Evolutionary conservation across 139 green algal genomes (phyloP).

Genomic region (Closterium sp.): DNA sequence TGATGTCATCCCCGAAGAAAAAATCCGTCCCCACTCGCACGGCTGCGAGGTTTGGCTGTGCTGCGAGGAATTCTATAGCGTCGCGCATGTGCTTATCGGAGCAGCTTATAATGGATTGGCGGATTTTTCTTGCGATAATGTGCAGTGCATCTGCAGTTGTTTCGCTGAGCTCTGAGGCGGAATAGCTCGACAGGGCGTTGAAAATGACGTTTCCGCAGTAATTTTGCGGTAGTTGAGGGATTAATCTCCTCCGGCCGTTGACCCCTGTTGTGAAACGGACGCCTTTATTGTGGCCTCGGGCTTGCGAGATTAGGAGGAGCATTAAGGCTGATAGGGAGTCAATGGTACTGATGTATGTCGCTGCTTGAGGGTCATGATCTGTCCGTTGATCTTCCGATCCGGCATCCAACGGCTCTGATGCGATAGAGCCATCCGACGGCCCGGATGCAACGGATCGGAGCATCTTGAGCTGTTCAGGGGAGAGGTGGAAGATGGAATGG

Average conservation of each 20-base stretch:
- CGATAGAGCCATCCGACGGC: neutral
- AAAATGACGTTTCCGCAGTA: neutral
- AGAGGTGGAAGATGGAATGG: neutral
- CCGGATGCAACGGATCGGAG: neutral
- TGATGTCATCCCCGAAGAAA: neutral
- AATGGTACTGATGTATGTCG: neutral
- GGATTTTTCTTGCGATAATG: neutral
- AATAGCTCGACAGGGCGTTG: neutral
- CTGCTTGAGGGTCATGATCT: neutral
- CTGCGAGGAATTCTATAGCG: neutral
- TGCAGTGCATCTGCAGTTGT: neutral
- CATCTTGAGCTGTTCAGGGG: neutral
- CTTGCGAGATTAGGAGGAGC: neutral
- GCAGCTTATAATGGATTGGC: too few relatives aligned
- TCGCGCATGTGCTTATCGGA: too few relatives aligned
- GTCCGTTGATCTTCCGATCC: neutral
- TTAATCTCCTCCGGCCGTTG: neutral
- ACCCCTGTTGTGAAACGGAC: neutral
- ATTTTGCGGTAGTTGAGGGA: neutral
- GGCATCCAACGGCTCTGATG: neutral
- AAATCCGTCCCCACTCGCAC: neutral
- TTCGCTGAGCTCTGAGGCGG: neutral
- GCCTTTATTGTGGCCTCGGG: neutral
- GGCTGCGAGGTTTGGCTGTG: neutral
- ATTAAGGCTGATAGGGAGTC: neutral